Conservation (phyloP, 2,329 filamentous ascomycete species). For the Neonectria neomacrospora region DNA sequence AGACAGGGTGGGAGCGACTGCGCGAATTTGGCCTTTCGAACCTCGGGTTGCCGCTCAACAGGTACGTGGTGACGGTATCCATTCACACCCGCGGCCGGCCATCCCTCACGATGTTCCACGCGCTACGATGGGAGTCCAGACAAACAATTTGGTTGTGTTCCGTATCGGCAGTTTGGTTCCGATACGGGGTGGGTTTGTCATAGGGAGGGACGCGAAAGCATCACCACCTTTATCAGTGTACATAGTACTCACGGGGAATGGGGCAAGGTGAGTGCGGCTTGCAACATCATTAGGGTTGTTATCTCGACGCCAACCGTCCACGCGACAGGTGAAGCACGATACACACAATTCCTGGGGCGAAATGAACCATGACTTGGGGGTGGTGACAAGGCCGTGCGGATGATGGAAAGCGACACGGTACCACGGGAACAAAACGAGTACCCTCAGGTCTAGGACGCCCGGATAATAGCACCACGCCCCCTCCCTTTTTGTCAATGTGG, state of each 20-base stretch:
- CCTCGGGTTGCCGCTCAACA: slow-evolving; percentile 27
- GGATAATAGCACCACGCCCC: slow-evolving; percentile 39
- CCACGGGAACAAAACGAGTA: slow-evolving; percentile 37
- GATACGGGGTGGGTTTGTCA: slow-evolving; percentile 14
- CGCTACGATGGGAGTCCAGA: slow-evolving; percentile 13
- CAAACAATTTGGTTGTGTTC: slow-evolving; percentile 6
- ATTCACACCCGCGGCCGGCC: slow-evolving; percentile 33
- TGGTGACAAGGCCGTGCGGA: slow-evolving; percentile 36
- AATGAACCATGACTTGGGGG: slow-evolving; percentile 26
- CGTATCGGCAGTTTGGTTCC: slow-evolving; percentile 12
- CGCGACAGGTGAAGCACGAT: slow-evolving; percentile 11
- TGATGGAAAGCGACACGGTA: slow-evolving; percentile 33
- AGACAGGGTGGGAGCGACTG: slow-evolving; percentile 28
- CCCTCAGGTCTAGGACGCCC: slow-evolving; percentile 24
- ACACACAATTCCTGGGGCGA: slow-evolving; percentile 20
- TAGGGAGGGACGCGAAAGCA: slow-evolving; percentile 8
- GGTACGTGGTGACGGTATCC: slow-evolving; percentile 21
- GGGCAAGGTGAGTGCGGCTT: slow-evolving; percentile 2
- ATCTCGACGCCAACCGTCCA: slow-evolving; percentile 16
- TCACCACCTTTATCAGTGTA: slow-evolving; percentile 2
- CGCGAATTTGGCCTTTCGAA: slow-evolving; percentile 38
- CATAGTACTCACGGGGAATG: neutral
- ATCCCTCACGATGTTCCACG: slow-evolving; percentile 31
- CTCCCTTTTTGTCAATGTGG: slow-evolving; percentile 14
- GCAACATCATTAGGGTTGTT: slow-evolving; percentile 17